phyloP scores from a whole-genome alignment of 257 asterid species.

The Lycium barbarum region DNA sequence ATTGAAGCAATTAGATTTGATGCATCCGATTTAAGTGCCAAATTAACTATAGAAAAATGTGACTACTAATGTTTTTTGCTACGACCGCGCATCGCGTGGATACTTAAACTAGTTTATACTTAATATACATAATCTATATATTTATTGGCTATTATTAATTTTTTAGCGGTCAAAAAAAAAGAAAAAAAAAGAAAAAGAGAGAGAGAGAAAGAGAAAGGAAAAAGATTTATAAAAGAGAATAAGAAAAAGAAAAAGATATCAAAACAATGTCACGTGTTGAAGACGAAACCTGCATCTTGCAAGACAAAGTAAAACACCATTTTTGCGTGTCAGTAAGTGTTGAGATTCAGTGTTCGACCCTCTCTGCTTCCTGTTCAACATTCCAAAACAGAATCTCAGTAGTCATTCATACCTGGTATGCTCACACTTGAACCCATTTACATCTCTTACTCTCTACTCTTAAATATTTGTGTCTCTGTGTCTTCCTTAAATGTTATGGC shows the following conservation, averaged over 20 bases:
- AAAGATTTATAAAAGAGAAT: too few relatives aligned
- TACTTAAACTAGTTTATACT: too few relatives aligned
- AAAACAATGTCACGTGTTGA: background rate
- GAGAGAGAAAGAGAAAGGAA: too few relatives aligned
- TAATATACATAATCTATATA: too few relatives aligned
- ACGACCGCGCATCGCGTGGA: too few relatives aligned
- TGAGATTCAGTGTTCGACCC: background rate
- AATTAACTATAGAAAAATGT: too few relatives aligned
- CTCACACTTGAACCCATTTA: background rate
- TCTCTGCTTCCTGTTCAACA: background rate
- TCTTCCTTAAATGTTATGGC: background rate
- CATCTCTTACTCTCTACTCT: background rate
- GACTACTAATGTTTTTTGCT: too few relatives aligned
- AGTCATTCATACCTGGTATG: background rate
- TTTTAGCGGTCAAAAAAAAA: too few relatives aligned
- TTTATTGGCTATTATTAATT: too few relatives aligned
- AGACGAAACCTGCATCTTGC: background rate
- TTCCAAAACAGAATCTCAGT: background rate
- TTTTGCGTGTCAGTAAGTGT: background rate
- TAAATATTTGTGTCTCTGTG: background rate
- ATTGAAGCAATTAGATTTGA: too few relatives aligned
- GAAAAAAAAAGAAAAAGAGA: too few relatives aligned
- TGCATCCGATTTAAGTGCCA: too few relatives aligned
- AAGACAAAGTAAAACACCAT: background rate
- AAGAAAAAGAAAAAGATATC: background rate